phyloP scores from a whole-genome alignment of 2,329 filamentous ascomycete species.

The Escovopsis weberi region DNA sequence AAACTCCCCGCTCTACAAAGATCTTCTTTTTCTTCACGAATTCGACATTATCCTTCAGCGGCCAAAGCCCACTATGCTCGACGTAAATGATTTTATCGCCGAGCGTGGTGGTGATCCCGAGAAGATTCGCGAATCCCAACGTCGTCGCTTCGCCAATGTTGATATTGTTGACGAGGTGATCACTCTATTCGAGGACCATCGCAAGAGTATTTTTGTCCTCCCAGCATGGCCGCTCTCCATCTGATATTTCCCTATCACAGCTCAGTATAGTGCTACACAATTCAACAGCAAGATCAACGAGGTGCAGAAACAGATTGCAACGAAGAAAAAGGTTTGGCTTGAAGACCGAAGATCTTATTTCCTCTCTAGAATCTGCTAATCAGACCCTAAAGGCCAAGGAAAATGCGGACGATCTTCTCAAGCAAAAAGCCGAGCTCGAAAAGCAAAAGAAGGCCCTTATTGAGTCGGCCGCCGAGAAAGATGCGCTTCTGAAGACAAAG shows the following conservation, averaged over 20 bases:
- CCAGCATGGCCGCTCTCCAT: neutral
- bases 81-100: conserved; percentile 63
- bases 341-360: neutral
- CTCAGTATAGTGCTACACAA: conserved; percentile 65
- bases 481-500: conserved; percentile 58
- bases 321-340: conserved; percentile 64
- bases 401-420: conserved; percentile 64
- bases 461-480: conserved; percentile 61
- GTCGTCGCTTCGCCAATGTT: conserved; percentile 63
- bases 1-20: no score
- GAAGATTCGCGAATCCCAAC: conserved; percentile 82
- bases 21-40: no score
- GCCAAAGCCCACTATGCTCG: conserved; percentile 42
- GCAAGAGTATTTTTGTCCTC: conserved; percentile 41
- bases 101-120: conserved; percentile 87
- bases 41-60: no score
- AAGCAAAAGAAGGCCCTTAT: conserved; percentile 71
- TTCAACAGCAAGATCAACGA: conserved; percentile 76
- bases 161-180: conserved; percentile 87
- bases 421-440: conserved; percentile 63
- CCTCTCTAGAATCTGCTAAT: conserved; percentile 1
- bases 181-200: conserved; percentile 70
- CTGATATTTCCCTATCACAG: conserved; percentile 9
- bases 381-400: conserved; percentile 52
- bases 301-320: conserved; percentile 76